phyloP scores from a whole-genome alignment of 176 grass and related monocot species.

The Thalia dealbata region DNA sequence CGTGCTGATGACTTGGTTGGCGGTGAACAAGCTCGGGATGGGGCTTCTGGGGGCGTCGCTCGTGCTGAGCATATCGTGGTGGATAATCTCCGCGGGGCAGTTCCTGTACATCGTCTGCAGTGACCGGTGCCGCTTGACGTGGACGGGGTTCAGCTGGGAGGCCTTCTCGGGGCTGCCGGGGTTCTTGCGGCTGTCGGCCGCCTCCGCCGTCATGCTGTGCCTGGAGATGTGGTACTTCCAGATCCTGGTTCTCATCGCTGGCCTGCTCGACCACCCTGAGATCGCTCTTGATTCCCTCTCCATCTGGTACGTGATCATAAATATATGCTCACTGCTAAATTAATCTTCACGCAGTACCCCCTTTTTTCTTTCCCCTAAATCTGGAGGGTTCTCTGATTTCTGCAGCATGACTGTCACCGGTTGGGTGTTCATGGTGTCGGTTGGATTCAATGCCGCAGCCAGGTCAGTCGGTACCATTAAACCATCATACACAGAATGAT shows the following conservation, averaged over 20 bases:
- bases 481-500: too few species aligned
- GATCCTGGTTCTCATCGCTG: constrained; percentile 40
- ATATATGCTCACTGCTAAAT: too few species aligned
- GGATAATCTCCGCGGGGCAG: constrained; percentile 44
- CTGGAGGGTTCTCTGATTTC: not conserved
- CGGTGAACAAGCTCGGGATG: constrained; percentile 27
- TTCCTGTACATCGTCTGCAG: constrained; percentile 51
- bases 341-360: too few species aligned
- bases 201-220: constrained; percentile 47
- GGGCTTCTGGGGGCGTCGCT: constrained; percentile 57
- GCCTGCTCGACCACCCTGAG: constrained; percentile 31
- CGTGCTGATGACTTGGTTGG: constrained; percentile 34
- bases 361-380: too few species aligned
- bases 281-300: constrained; percentile 46
- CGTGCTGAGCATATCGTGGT: constrained; percentile 50
- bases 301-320: constrained; percentile 34
- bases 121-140: constrained; percentile 29
- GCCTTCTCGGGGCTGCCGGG: constrained; percentile 41
- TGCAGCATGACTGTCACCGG: constrained; percentile 71
- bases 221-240: constrained; percentile 70
- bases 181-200: constrained; percentile 31
- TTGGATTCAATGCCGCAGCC: constrained; percentile 77
- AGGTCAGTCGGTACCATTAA: constrained; percentile 31
- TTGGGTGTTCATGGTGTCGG: constrained; percentile 78
- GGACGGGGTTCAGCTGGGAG: constrained; percentile 42